These are phyloP conservation scores for Phytophthora fragariaefolia DNA, from an alignment of 352 stramenopile genomes.

Conservation along the genomic window DNA sequence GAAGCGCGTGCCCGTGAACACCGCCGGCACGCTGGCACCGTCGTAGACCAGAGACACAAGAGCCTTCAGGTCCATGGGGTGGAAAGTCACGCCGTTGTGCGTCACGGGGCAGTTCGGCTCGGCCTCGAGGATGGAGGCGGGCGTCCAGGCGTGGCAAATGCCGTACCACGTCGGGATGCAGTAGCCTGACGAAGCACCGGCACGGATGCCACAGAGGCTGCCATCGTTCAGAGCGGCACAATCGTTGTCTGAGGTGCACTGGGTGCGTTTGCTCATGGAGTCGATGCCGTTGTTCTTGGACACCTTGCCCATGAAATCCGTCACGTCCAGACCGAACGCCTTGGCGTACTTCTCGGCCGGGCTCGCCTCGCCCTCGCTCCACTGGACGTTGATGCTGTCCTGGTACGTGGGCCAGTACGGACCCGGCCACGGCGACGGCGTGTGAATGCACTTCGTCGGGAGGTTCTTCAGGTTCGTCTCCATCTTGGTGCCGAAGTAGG, in stretches of 20 bases:
- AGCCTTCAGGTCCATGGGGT: constrained; percentile 49
- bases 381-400: constrained; percentile 69
- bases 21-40: constrained; percentile 20
- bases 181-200: constrained; percentile 35
- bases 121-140: constrained; percentile 36
- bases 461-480: constrained; percentile 36
- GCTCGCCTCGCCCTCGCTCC: constrained; percentile 25
- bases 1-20: constrained; percentile 47
- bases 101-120: constrained; percentile 46
- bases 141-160: constrained; percentile 50
- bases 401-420: constrained; percentile 74
- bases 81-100: constrained; percentile 45
- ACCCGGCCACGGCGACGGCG: constrained; percentile 43
- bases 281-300: constrained; percentile 45
- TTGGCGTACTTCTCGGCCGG: constrained; percentile 57
- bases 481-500: constrained; percentile 34
- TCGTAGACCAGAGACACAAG: constrained; percentile 45
- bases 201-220: constrained; percentile 35
- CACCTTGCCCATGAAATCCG: constrained; percentile 45
- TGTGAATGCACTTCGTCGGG: constrained; percentile 18
- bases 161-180: constrained; percentile 50
- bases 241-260: constrained; percentile 37
- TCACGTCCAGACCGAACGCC: constrained; percentile 47
- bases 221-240: constrained; percentile 29
- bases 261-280: constrained; percentile 21